Base-by-base conservation (phyloP, 139 green algal genomes). In the Helicosporidium sp. region DNA sequence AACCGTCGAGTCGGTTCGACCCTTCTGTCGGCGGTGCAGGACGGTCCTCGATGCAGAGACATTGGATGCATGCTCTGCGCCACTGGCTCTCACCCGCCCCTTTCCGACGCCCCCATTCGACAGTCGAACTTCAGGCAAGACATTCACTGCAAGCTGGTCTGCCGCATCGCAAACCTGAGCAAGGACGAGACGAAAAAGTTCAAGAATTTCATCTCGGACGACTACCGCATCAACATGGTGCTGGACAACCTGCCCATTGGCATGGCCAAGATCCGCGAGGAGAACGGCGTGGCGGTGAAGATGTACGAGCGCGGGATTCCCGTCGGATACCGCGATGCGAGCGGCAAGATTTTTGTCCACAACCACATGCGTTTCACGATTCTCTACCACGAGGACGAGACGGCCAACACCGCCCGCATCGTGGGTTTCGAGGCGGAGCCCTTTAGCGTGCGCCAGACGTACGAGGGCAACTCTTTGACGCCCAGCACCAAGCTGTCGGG, bases 141-240 rank as follows among this genome's bases (percentile, higher is more conserved):
- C 54, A 72, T 89, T 61, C 72, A 91, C 62, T 99, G 89, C 80
- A 92, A 92, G 55, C 64, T 94, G 26, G 55, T 93, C 12, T 99
- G 89, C 62, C 74, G 75, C 45, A 88, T 92, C 18, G 61, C 75
- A 7, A 52, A 55, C 0, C 62, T 96, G 8, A 78, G 47, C 40
- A 63, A 71, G 20, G 55, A 67, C 1, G 59, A 94, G 51, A 68
- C 69, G 3, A 81, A 93, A 49, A 57, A 64, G 0, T 93, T 97
- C 64, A 55, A 65, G 37, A 53, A 43, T 10, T 81, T 77, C 46
- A 87, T 99, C 39, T 63, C 81, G 27, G 85, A 99, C 42, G 87
- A 94, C 12, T 99, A 99, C 65, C 69, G 84, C 7, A 87, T 95
- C 26, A 94, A 93, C 66, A 99, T 99, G 87, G 96, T 99, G 46